These are phyloP conservation scores for Leccinellum rugosiceps DNA, from an alignment of 768 basidiomycete species.

Conservation along the genomic window DNA sequence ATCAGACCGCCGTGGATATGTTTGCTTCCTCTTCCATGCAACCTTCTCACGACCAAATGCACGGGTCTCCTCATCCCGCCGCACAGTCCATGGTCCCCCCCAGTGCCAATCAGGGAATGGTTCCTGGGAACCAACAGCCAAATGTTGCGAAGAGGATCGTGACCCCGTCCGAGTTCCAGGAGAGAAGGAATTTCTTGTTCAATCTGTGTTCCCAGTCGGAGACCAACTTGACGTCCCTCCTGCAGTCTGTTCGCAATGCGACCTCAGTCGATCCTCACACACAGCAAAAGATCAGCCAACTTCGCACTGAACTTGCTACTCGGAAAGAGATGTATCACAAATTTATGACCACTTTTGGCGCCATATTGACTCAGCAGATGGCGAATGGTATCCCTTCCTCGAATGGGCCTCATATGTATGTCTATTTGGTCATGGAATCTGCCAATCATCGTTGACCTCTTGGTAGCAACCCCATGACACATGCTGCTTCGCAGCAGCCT, in stretches of 20 bases:
- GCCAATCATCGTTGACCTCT: conserved; percentile 6
- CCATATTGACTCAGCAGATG: conserved; percentile 24
- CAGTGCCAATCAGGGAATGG: conserved; percentile 23
- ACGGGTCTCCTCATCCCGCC: conserved; percentile 44
- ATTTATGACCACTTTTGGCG: conserved; percentile 31
- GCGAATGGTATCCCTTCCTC: conserved; percentile 19
- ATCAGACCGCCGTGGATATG: conserved; percentile 41
- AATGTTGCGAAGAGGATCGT: conserved; percentile 24
- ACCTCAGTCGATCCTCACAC: conserved; percentile 17
- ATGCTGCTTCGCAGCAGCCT: conserved; percentile 19
- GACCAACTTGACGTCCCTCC: conserved; percentile 1
- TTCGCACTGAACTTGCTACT: conserved; percentile 20
- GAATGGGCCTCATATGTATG: conserved; percentile 36
- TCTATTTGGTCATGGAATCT: neutral
- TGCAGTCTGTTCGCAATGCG: conserved; percentile 11
- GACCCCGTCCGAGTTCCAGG: conserved; percentile 23
- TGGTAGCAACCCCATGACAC: conserved; percentile 17
- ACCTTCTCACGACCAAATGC: conserved; percentile 41
- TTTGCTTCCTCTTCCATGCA: conserved; percentile 47
- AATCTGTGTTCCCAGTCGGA: conserved; percentile 14
- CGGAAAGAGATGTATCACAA: conserved; percentile 41
- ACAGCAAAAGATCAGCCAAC: conserved; percentile 15
- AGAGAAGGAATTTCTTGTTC: conserved; percentile 17
- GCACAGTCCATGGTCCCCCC: conserved; percentile 21
- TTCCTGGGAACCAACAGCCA: conserved; percentile 17